Evolutionary conservation across 352 stramenopile genomes (phyloP).

Genomic region (Phytophthora melonis): DNA sequence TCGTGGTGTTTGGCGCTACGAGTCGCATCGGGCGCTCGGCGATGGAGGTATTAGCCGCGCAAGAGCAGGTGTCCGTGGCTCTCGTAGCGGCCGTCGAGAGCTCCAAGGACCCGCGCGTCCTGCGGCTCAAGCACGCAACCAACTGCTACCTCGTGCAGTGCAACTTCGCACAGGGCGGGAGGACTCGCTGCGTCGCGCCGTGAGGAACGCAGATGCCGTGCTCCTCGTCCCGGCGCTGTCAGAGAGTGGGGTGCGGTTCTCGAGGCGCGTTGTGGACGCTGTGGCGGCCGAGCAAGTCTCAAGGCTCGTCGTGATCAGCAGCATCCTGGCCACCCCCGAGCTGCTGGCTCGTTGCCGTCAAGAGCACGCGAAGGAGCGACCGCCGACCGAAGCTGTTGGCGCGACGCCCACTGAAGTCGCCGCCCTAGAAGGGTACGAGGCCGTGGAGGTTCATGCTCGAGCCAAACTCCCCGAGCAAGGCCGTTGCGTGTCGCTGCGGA

Average conservation of each 20-base stretch:
- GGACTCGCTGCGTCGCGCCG: slow-evolving; percentile 59
- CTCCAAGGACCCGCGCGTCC: slow-evolving; percentile 55
- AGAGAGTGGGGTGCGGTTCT: slow-evolving; percentile 65
- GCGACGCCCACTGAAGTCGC: slow-evolving; percentile 26
- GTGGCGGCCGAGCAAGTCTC: slow-evolving; percentile 51
- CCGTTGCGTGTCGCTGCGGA: slow-evolving; percentile 63
- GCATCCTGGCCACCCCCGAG: slow-evolving; percentile 60
- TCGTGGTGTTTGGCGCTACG: slow-evolving; percentile 82
- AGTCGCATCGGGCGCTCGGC: slow-evolving; percentile 69
- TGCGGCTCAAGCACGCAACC: slow-evolving; percentile 60
- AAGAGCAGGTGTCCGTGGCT: slow-evolving; percentile 54
- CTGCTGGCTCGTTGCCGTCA: slow-evolving; percentile 38
- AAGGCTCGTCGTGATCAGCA: slow-evolving; percentile 75
- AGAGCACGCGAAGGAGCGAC: slow-evolving; percentile 26
- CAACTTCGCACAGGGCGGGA: slow-evolving; percentile 51
- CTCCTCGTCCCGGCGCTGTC: slow-evolving; percentile 73
- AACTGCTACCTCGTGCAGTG: slow-evolving; percentile 69
- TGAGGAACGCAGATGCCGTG: slow-evolving; percentile 77
- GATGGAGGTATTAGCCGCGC: slow-evolving; percentile 56
- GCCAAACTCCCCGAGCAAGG: slow-evolving; percentile 43
- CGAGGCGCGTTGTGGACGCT: slow-evolving; percentile 74
- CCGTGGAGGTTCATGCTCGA: slow-evolving; percentile 73
- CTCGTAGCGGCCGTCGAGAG: slow-evolving; percentile 71
- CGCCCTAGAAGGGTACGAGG: slow-evolving; percentile 58
- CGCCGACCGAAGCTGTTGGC: slow-evolving; percentile 32